phyloP scores from a whole-genome alignment of 139 green algal species.

The Zygnema circumcarinatum region DNA sequence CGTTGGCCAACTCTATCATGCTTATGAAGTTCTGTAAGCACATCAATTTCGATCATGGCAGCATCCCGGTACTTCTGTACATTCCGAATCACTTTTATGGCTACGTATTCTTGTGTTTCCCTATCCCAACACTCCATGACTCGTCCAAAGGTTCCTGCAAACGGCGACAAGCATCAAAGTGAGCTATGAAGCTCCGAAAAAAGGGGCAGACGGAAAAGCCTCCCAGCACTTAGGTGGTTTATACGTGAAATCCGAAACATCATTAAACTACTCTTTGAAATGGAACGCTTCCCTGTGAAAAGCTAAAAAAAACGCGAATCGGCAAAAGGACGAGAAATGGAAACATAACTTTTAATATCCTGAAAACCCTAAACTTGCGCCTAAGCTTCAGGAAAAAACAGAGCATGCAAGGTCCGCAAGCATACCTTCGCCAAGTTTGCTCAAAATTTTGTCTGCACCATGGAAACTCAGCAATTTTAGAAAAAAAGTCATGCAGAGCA shows the following conservation, averaged over 20 bases:
- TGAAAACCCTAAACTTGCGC: too few species aligned
- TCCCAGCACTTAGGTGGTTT: too few species aligned
- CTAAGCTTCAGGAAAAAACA: neutral
- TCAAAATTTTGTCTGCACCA: conserved; percentile 89
- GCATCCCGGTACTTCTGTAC: conserved; percentile 96
- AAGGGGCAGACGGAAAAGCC: too few species aligned
- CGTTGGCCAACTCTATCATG: conserved; percentile 53
- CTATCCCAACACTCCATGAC: conserved; percentile 99
- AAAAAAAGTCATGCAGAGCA: conserved; percentile 1
- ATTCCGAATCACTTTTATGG: conserved; percentile 95
- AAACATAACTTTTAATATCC: too few species aligned
- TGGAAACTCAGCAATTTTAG: neutral
- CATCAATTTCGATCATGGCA: conserved; percentile 94
- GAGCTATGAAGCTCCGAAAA: neutral
- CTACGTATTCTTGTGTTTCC: conserved; percentile 68
- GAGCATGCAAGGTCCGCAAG: neutral
- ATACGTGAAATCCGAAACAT: too few species aligned
- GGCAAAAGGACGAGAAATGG: too few species aligned
- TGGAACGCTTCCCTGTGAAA: too few species aligned
- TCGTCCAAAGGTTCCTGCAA: conserved; percentile 87
- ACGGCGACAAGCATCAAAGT: neutral
- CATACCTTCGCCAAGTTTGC: conserved; percentile 89
- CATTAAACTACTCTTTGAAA: too few species aligned
- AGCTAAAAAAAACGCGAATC: too few species aligned
- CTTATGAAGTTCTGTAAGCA: conserved; percentile 49